Conservation (phyloP, 1,284 basidiomycete genomes). For the Marasmius fiardii region DNA sequence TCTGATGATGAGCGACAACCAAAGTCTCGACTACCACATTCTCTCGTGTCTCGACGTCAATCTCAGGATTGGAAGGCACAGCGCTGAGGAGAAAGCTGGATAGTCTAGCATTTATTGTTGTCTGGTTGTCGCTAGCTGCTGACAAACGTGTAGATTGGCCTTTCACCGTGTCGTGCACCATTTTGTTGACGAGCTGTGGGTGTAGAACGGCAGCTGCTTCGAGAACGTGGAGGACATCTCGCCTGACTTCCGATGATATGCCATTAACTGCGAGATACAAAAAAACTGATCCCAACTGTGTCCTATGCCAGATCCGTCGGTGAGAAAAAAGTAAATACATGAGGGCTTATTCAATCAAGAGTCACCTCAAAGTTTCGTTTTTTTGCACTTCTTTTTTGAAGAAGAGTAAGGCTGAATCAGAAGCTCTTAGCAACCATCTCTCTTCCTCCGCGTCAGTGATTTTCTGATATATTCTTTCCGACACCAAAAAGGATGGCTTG, state of each 20-base stretch:
- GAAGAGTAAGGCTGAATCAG: slow-evolving; percentile 48
- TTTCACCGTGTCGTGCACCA: slow-evolving; percentile 57
- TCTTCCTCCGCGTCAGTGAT: slow-evolving; percentile 64
- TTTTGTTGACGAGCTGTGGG: slow-evolving; percentile 46
- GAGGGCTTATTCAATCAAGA: too few species aligned
- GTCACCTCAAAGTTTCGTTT: slow-evolving; percentile 57
- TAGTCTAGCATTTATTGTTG: slow-evolving; percentile 41
- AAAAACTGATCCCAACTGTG: slow-evolving; percentile 62
- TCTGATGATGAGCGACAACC: slow-evolving; percentile 73
- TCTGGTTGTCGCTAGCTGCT: slow-evolving; percentile 18
- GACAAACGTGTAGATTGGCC: slow-evolving; percentile 36
- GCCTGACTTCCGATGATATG: slow-evolving; percentile 49
- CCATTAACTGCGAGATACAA: slow-evolving; percentile 68
- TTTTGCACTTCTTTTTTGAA: slow-evolving; percentile 54
- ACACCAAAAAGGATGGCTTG: slow-evolving; percentile 84
- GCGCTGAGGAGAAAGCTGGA: slow-evolving; percentile 49
- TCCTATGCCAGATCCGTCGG: slow-evolving; percentile 30
- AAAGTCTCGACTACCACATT: slow-evolving; percentile 52
- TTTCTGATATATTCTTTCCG: slow-evolving; percentile 85
- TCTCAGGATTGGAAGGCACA: slow-evolving; percentile 38
- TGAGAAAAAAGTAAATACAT: too few species aligned
- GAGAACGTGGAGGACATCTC: slow-evolving; percentile 42
- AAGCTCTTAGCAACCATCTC: slow-evolving; percentile 74
- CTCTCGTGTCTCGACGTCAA: slow-evolving; percentile 36
- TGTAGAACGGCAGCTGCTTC: slow-evolving; percentile 27